phyloP scores from a whole-genome alignment of 2,329 filamentous ascomycete species.

The Gyromitra esculenta region DNA sequence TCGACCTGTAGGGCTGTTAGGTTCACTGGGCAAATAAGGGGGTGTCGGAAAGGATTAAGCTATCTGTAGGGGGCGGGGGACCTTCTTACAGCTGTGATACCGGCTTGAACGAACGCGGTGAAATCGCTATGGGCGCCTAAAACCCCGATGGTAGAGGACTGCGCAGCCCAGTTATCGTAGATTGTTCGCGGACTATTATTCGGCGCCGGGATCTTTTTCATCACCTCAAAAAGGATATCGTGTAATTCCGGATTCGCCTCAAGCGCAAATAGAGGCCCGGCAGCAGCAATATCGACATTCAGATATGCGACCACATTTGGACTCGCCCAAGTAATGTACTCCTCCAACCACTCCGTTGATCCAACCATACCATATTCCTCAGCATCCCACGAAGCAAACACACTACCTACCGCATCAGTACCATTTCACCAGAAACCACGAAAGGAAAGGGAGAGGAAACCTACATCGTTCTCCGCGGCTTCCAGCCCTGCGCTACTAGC shows the following conservation, averaged over 20 bases:
- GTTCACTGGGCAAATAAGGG: too few species aligned
- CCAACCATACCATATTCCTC: conserved; percentile 87
- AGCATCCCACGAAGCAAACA: conserved; percentile 72
- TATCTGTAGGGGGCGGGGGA: too few species aligned
- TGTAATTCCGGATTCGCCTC: conserved; percentile 79
- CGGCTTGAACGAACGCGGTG: conserved; percentile 78
- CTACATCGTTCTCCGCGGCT: conserved; percentile 80
- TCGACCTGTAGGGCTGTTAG: conserved; percentile 62
- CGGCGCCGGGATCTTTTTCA: conserved; percentile 70
- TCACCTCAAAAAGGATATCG: conserved; percentile 74
- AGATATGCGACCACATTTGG: conserved; percentile 81
- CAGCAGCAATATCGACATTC: conserved; percentile 81
- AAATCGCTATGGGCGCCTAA: conserved; percentile 79
- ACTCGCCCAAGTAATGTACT: conserved; percentile 82
- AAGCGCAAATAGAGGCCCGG: conserved; percentile 71
- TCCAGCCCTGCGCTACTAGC: conserved; percentile 79
- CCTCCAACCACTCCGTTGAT: conserved; percentile 92
- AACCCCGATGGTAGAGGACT: conserved; percentile 63
- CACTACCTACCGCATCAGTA: conserved; percentile 35
- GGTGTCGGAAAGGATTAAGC: too few species aligned
- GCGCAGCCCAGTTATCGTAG: conserved; percentile 63
- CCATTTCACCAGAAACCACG: neutral
- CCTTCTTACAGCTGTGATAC: conserved; percentile 66
- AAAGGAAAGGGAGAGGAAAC: neutral
- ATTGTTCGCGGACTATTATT: conserved; percentile 70